Evolutionary conservation across 805 yeast genomes (phyloP), one percentile per base, ranked within the genome.

Genomic region (Candida dendrica): DNA sequence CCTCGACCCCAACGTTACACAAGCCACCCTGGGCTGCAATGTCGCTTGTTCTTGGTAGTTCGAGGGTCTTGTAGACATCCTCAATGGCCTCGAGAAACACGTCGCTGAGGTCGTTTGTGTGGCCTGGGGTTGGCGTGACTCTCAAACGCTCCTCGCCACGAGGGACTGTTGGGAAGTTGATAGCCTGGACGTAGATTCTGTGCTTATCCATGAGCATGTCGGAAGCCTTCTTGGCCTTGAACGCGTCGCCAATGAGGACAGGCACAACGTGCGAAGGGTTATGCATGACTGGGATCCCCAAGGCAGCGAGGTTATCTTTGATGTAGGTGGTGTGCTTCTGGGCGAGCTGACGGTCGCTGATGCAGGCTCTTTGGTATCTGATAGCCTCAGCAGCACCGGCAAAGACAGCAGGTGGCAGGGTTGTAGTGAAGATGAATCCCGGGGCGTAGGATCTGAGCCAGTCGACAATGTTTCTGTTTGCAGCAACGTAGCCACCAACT

Each of bases 101-200:
- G 60, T 89, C 87, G 41, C 91, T 74, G 39, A 87, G 71, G 43
- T 81, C 85, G 44, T 79, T 72, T 16, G 79, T 76, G 63, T 93
- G 99, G 42, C 96, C 97, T 31, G 99, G 99, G 34, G 98, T 90
- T 42, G 99, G 98, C n/a, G 99, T 93, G 59, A 93, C 80, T 68
- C 99, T 81, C 56, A 93, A 77, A 62, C 98, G 81, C 69, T 93
- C 99, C 50, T 89, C 83, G 46, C 98, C 98, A 52, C 84, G 80
- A 16, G 96, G 83, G 46, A 93, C 98, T 19, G 98, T 93, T 47
- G 99, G 99, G 79, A 84, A 93, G 70, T 93, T 93, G 63, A 93
- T 93, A 37, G 98, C 96, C 69, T 93, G 99, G 37, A 95, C 98
- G 59, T 93, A 93, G 61, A 93, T 90, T 50, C 77, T 74, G 67